Evolutionary conservation across 2,329 filamentous ascomycete genomes (phyloP).

Genomic region (Fusarium nygamai): DNA sequence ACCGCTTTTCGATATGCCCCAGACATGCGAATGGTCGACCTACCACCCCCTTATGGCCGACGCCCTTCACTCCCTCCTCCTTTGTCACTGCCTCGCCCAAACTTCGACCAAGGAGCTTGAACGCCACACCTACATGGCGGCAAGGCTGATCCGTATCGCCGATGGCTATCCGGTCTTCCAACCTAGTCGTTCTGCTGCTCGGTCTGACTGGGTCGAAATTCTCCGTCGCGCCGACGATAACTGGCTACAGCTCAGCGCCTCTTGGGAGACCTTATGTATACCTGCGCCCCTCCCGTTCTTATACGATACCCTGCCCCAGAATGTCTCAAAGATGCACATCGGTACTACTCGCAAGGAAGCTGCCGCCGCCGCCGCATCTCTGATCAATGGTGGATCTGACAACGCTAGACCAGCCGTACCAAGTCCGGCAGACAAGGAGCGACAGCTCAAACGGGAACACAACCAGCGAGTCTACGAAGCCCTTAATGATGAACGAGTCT

Average conservation of each 20-base stretch:
- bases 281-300: constrained; percentile 62
- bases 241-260: constrained; percentile 71
- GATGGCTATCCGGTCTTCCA: constrained; percentile 87
- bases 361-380: constrained; percentile 38
- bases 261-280: constrained; percentile 78
- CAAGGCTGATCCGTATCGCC: constrained; percentile 75
- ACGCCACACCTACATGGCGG: constrained; percentile 84
- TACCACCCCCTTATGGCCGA: constrained; percentile 85
- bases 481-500: constrained; percentile 72
- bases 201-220: constrained; percentile 83
- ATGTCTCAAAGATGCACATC: not conserved
- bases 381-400: constrained; percentile 31
- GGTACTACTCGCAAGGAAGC: constrained; percentile 7
- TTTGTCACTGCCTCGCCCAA: constrained; percentile 82
- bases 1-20: constrained; percentile 45
- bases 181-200: constrained; percentile 73
- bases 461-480: constrained; percentile 75
- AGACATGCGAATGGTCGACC: constrained; percentile 57
- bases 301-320: constrained; percentile 14
- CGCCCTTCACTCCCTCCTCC: constrained; percentile 79
- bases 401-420: constrained; percentile 41
- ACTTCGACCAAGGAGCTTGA: constrained; percentile 81
- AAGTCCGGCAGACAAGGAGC: constrained; percentile 60
- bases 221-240: constrained; percentile 72
- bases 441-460: constrained; percentile 68